Evolutionary conservation across 2,329 filamentous ascomycete genomes (phyloP), one percentile per base, ranked within the genome.

Genomic region (Cladophialophora immunda): DNA sequence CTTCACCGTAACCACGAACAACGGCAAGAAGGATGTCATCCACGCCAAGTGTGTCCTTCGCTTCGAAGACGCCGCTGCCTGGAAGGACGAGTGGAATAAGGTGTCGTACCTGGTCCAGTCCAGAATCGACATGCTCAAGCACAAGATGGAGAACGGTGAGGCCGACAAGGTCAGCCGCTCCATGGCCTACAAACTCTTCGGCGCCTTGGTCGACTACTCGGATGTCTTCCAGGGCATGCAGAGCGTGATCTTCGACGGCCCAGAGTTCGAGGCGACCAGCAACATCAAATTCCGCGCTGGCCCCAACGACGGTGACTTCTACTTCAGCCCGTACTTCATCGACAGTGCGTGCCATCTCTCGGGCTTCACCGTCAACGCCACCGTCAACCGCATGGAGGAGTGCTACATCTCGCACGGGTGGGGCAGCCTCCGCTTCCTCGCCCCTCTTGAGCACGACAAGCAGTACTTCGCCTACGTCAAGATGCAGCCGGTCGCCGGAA

Each of bases 361-460:
- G 32, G 77, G 77, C 3, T 75, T 79, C 27, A 74, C 78, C 27
- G 74, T 76, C 74, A 78, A 78, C 54, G 70, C 71, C 64, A 75
- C 85, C 7, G 81, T 86, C 29, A 86, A 88, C 72, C 87, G 85
- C 0, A 85, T 85, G 72, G 84, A 85, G 71, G 83, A 84, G 59
- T 86, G 88, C 66, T 88, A 86, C 76, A 85, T 89, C 69, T 88
- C 86, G 36, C 86, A 88, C 72, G 86, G 86, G 41, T 89, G 86
- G 86, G 83, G 83, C 58, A 85, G 83, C 2, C 85, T 89, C 80
- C 85, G 85, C 70, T 84, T 86, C 71, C 78, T 86, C 52, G 83
- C 84, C 74, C 79, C 81, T 68, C 78, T 86, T 45, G 82, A 83
- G 32, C 76, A 81, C 2, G 81, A 82, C 68, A 81, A 82, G 73